These are phyloP conservation scores for Mycena floridula DNA, from an alignment of 768 basidiomycete species.

Conservation along the genomic window DNA sequence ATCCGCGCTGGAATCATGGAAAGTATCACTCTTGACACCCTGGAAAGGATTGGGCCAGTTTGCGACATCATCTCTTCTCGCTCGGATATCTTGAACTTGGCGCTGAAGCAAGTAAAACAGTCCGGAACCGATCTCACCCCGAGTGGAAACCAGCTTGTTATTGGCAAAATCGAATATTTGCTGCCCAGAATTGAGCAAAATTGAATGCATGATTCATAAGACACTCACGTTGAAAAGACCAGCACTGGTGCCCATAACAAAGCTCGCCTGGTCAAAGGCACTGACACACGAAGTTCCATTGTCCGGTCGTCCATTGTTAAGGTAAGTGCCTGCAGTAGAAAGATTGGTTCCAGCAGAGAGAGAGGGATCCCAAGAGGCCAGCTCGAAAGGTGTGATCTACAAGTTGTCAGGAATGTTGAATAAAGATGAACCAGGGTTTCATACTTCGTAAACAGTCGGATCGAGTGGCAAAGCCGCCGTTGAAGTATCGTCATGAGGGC, in stretches of 20 bases:
- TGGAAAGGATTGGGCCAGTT: constrained; percentile 63
- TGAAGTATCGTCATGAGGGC: constrained; percentile 36
- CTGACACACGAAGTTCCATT: constrained; percentile 58
- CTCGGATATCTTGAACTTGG: constrained; percentile 42
- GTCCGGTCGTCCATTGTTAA: constrained; percentile 49
- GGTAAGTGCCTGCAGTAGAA: constrained; percentile 56
- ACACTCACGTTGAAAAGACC: constrained; percentile 55
- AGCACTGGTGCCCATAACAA: constrained; percentile 72
- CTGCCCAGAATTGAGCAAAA: constrained; percentile 57
- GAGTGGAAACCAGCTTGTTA: constrained; percentile 33
- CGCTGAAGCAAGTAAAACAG: constrained; percentile 43
- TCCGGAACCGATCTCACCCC: constrained; percentile 25
- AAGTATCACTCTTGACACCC: constrained; percentile 41
- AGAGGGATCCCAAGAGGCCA: constrained; percentile 69
- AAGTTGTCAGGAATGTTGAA: neutral
- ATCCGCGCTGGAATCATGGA: constrained; percentile 43
- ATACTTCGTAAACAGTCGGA: constrained; percentile 58
- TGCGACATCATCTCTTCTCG: constrained; percentile 52
- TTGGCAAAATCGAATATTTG: constrained; percentile 42
- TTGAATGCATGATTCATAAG: constrained; percentile 39
- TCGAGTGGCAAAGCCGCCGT: constrained; percentile 33
- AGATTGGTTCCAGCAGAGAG: constrained; percentile 67
- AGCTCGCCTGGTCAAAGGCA: constrained; percentile 70
- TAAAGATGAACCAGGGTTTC: constrained; percentile 56
- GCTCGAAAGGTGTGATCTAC: constrained; percentile 58